Conservation (phyloP, 495 filamentous ascomycete genomes). For the Penicillium daleae region DNA sequence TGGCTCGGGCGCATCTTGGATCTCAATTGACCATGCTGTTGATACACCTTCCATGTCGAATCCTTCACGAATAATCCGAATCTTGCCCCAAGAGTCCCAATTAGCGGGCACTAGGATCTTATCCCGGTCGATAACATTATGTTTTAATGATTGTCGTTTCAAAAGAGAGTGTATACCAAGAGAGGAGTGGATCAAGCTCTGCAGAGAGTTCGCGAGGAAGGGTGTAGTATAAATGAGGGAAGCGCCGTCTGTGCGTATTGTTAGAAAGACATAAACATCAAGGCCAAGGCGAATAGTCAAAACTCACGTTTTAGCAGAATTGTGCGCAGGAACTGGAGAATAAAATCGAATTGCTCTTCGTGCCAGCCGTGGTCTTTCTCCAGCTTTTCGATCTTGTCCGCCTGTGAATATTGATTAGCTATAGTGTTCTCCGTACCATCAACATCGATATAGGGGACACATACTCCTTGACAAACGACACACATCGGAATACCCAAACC, state of each 20-base stretch:
- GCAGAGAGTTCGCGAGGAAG: conserved; percentile 76
- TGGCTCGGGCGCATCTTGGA: conserved; percentile 58
- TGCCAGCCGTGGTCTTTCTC: conserved; percentile 90
- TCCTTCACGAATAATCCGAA: conserved; percentile 87
- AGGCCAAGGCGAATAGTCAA: neutral
- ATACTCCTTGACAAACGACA: conserved; percentile 90
- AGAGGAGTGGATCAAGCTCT: conserved; percentile 82
- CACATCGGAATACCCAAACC: conserved; percentile 85
- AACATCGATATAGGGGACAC: conserved; percentile 27
- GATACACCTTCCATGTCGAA: conserved; percentile 90
- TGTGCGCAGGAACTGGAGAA: conserved; percentile 85
- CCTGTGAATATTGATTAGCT: conserved; percentile 55
- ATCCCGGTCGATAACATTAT: conserved; percentile 95
- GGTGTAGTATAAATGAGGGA: conserved; percentile 90
- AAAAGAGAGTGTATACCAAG: conserved; percentile 88
- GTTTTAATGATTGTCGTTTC: conserved; percentile 80
- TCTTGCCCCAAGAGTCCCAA: conserved; percentile 99
- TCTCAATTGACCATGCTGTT: conserved; percentile 81
- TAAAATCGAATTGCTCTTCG: conserved; percentile 91
- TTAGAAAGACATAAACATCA: conserved; percentile 26
- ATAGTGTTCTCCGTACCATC: neutral
- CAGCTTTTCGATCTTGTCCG: conserved; percentile 84
- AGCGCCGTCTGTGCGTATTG: conserved; percentile 67
- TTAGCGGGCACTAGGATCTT: conserved; percentile 92
- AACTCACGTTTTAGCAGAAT: conserved; percentile 80